phyloP scores from a whole-genome alignment of 177 flowering plant species.

The Tripterygium wilfordii region DNA sequence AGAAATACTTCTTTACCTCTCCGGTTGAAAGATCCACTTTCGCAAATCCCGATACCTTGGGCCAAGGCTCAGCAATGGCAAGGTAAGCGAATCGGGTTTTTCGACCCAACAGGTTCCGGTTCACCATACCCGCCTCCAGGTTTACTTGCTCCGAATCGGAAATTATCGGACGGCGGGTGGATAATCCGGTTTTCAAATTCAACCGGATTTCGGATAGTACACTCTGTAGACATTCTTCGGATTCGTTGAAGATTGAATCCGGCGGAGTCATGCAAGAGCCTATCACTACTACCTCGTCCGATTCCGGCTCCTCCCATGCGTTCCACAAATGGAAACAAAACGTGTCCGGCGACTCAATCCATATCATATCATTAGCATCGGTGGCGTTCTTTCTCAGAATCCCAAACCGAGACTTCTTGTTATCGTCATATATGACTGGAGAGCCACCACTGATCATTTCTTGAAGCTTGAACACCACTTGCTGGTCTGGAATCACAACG shows the following conservation, averaged over 20 bases:
- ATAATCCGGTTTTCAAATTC: slow-evolving; percentile 57
- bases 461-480: slow-evolving; percentile 77
- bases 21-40: slow-evolving; percentile 76
- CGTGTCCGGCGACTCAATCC: slow-evolving; percentile 67
- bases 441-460: slow-evolving; percentile 82
- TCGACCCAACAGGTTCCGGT: slow-evolving; percentile 57
- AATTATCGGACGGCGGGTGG: slow-evolving; percentile 46
- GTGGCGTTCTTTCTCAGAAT: slow-evolving; percentile 46
- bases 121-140: slow-evolving; percentile 93
- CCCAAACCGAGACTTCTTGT: slow-evolving; percentile 72
- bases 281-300: slow-evolving; percentile 71
- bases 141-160: slow-evolving; percentile 43
- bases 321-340: slow-evolving; percentile 97
- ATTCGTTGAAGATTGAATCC: slow-evolving; percentile 89
- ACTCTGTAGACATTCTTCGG: slow-evolving; percentile 53
- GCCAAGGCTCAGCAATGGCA: slow-evolving; percentile 95
- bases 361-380: slow-evolving; percentile 31
- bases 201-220: slow-evolving; percentile 76
- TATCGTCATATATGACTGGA: slow-evolving; percentile 68
- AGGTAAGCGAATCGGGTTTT: slow-evolving; percentile 70
- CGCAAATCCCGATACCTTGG: slow-evolving; percentile 83
- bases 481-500: slow-evolving; percentile 84
- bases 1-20: slow-evolving; percentile 41
- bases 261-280: slow-evolving; percentile 96
- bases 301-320: slow-evolving; percentile 84